Percentiles rank a stretch among this genome's conserved stretches.
These are phyloP conservation scores for Tilletia indica DNA, from an alignment of 1,284 basidiomycete species.

Conservation along the genomic window DNA sequence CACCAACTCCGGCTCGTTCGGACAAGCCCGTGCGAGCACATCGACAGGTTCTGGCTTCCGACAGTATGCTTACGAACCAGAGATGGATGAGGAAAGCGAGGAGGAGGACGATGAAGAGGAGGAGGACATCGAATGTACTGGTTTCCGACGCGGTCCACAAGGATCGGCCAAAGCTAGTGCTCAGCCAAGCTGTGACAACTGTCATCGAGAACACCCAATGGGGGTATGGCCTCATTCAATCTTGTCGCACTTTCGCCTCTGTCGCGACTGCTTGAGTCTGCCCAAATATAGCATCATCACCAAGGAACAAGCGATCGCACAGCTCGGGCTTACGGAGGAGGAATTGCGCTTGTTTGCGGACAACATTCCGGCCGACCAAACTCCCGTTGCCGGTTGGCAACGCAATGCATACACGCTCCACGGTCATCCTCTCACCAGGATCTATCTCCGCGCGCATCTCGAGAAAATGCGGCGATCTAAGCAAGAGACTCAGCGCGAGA, in stretches of 20 bases:
- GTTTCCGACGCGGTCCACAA: background rate
- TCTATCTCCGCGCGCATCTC: conserved; percentile 1
- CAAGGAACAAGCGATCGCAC: conserved; percentile 3
- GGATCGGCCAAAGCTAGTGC: background rate
- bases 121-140: conserved; percentile 8
- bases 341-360: conserved; percentile 5
- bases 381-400: background rate
- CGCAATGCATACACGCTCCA: background rate
- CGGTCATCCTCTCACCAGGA: background rate
- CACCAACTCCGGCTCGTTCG: background rate
- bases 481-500: conserved; percentile 8
- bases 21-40: background rate
- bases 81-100: background rate
- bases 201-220: background rate
- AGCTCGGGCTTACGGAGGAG: background rate
- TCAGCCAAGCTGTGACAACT: background rate
- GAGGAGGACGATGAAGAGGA: conserved; percentile 14
- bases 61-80: background rate
- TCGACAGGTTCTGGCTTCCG: background rate
- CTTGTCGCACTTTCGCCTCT: background rate
- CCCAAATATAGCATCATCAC: background rate
- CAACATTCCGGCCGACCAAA: background rate
- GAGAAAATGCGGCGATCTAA: background rate
- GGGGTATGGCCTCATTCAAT: conserved; percentile 12
- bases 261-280: background rate